Evolutionary conservation across 2,329 filamentous ascomycete species (phyloP).

Genomic region (Ophiocordyceps australis): DNA sequence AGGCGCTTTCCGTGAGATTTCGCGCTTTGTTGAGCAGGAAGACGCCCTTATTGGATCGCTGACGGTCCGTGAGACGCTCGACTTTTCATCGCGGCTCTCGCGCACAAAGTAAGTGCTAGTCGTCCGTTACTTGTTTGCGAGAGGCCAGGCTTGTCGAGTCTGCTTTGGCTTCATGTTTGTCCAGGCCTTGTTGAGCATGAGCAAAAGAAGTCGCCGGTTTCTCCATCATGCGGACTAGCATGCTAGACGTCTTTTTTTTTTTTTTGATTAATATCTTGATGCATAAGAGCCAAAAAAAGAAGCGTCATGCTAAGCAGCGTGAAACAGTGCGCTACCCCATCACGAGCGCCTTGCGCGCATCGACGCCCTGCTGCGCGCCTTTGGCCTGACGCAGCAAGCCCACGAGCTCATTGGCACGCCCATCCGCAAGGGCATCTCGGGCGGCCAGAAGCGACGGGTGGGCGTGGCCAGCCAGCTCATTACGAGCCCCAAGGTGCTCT

Average conservation of each 20-base stretch:
- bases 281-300: too few relatives aligned
- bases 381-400: conserved; percentile 53
- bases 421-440: conserved; percentile 66
- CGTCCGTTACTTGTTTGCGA: conserved; percentile 1
- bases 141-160: too few relatives aligned
- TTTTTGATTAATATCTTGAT: too few relatives aligned
- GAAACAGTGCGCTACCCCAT: conserved; percentile 20
- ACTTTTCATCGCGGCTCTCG: conserved; percentile 57
- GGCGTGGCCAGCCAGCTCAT: conserved; percentile 70
- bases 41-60: conserved; percentile 68
- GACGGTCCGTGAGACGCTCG: conserved; percentile 62
- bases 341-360: conserved; percentile 44
- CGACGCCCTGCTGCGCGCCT: conserved; percentile 46
- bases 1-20: conserved; percentile 42
- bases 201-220: too few relatives aligned
- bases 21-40: conserved; percentile 73
- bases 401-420: conserved; percentile 65
- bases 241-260: too few relatives aligned
- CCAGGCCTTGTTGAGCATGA: too few relatives aligned
- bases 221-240: too few relatives aligned
- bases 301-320: too few relatives aligned
- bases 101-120: conserved; percentile 27
- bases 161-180: too few relatives aligned
- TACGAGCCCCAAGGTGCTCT: conserved; percentile 63
- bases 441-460: conserved; percentile 68